These are phyloP conservation scores for Anthracocystis walkeri DNA, from an alignment of 1,284 basidiomycete species.

Conservation along the genomic window DNA sequence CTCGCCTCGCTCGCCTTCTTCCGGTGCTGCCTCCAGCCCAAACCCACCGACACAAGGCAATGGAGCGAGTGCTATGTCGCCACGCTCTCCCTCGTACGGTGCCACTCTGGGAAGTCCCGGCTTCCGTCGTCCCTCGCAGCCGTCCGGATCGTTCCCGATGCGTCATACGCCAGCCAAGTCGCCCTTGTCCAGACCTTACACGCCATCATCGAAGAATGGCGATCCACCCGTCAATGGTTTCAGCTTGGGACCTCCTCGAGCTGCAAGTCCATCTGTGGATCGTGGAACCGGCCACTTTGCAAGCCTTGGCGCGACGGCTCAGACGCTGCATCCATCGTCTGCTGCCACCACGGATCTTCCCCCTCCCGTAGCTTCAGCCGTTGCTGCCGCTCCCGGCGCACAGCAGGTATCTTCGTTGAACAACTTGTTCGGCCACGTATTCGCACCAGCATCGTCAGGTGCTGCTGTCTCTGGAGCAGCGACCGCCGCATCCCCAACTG, in stretches of 20 bases:
- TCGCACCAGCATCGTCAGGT: conserved; percentile 12
- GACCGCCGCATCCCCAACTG: conserved; percentile 4
- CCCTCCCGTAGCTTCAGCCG: neutral
- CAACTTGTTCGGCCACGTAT: conserved; percentile 24
- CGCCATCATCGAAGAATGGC: conserved; percentile 21
- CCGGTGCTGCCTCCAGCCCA: conserved; percentile 11
- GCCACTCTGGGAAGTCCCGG: conserved; percentile 30
- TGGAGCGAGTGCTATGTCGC: conserved; percentile 13
- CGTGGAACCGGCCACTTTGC: conserved; percentile 20
- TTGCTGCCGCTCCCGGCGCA: conserved; percentile 7
- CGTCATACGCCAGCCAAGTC: conserved; percentile 52
- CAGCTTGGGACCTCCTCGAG: conserved; percentile 43
- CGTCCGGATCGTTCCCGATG: conserved; percentile 51
- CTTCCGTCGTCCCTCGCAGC: conserved; percentile 43
- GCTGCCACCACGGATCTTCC: conserved; percentile 6
- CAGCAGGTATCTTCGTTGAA: conserved; percentile 12
- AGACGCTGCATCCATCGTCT: conserved; percentile 32
- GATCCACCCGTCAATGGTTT: conserved; percentile 34
- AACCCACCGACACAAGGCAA: conserved; percentile 2
- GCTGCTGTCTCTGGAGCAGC: neutral
- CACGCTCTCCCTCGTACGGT: conserved; percentile 46
- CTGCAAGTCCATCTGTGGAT: conserved; percentile 30
- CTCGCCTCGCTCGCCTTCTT: conserved; percentile 36
- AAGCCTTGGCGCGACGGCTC: conserved; percentile 28
- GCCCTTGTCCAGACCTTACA: conserved; percentile 46